Conservation (phyloP, 202 grass and related monocot genomes). For the Setaria italica region DNA sequence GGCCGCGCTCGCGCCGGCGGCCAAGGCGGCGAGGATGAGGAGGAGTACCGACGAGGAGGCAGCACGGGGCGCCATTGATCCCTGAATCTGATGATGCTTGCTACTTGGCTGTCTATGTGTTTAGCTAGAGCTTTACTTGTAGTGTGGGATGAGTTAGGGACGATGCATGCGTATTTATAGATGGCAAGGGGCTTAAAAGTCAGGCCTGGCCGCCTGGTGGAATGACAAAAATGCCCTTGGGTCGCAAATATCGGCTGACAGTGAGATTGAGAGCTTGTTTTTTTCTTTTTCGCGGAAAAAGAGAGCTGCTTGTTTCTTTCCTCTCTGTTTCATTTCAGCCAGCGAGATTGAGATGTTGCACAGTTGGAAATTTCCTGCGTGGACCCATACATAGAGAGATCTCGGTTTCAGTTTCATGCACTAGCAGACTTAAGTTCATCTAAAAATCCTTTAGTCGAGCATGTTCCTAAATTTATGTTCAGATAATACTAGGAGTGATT, state of each 20-base stretch:
- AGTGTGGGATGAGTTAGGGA: neutral
- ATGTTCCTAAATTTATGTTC: too few species aligned
- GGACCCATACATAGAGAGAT: too few species aligned
- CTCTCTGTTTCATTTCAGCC: neutral
- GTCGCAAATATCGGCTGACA: neutral
- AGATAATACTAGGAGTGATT: too few species aligned
- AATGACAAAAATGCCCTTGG: neutral
- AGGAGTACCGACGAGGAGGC: neutral
- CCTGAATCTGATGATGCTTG: neutral
- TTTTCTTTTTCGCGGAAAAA: too few species aligned
- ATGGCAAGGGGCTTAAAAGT: neutral
- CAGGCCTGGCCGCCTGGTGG: neutral
- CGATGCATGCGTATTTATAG: conserved; percentile 7
- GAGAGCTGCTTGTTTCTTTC: neutral
- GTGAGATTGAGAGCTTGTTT: too few species aligned
- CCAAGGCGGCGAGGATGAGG: neutral
- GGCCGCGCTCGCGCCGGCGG: neutral
- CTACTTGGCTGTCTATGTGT: neutral
- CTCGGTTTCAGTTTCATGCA: too few species aligned
- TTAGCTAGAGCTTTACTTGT: neutral
- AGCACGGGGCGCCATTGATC: neutral
- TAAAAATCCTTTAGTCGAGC: too few species aligned
- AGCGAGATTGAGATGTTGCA: too few species aligned
- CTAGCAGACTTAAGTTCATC: too few species aligned
- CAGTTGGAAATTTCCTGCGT: too few species aligned